Evolutionary conservation across 192 early-diverging fungal species (phyloP).

Genomic region (Backusella australiensis): DNA sequence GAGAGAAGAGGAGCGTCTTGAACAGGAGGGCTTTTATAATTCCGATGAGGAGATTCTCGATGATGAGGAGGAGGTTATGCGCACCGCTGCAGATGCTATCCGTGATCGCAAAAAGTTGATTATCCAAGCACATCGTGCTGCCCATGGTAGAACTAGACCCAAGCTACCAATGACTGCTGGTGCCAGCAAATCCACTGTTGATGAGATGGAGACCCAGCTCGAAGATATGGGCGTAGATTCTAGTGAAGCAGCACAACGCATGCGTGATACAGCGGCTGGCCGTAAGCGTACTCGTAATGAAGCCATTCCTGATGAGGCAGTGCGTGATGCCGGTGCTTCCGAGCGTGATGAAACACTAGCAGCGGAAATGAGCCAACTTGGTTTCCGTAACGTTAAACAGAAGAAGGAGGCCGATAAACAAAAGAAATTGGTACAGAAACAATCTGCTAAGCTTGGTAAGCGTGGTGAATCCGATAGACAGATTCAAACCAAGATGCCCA

Average conservation of each 20-base stretch:
- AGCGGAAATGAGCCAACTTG: slow-evolving; percentile 71
- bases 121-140: slow-evolving; percentile 65
- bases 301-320: slow-evolving; percentile 65
- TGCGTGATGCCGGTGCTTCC: slow-evolving; percentile 58
- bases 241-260: slow-evolving; percentile 60
- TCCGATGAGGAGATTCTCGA: slow-evolving; percentile 72
- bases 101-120: slow-evolving; percentile 86
- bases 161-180: slow-evolving; percentile 62
- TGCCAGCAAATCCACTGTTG: slow-evolving; percentile 30
- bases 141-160: slow-evolving; percentile 80
- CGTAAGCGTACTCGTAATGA: slow-evolving; percentile 78
- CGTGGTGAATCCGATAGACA: slow-evolving; percentile 90
- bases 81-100: slow-evolving; percentile 74
- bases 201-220: slow-evolving; percentile 74
- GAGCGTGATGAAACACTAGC: slow-evolving; percentile 57
- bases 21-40: slow-evolving; percentile 91
- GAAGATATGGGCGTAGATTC: slow-evolving; percentile 71
- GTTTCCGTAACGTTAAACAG: slow-evolving; percentile 65
- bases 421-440: slow-evolving; percentile 69
- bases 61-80: slow-evolving; percentile 80
- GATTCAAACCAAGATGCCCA: slow-evolving; percentile 91
- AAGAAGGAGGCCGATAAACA: slow-evolving; percentile 75
- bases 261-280: slow-evolving; percentile 38
- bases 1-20: slow-evolving; percentile 93
- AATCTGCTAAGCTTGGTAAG: slow-evolving; percentile 72